Conservation (phyloP, 257 asterid species). For the Schizonepeta tenuifolia region DNA sequence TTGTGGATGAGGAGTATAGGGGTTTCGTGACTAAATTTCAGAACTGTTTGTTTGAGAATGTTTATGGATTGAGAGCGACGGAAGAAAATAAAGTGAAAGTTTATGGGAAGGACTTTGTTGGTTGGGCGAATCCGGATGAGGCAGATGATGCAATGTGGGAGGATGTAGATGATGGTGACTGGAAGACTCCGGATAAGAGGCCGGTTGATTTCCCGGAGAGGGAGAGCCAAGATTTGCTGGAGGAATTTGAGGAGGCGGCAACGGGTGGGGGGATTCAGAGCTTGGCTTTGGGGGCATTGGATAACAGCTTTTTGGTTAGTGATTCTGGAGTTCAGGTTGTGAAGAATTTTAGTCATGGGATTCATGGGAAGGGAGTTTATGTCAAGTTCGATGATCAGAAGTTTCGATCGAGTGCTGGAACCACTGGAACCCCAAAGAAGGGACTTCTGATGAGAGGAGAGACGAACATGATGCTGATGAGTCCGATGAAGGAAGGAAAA, state of each 20-base stretch:
- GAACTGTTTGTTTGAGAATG: conserved; percentile 89
- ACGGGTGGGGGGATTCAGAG: conserved; percentile 91
- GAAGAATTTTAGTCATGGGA: conserved; percentile 95
- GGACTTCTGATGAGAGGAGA: conserved; percentile 96
- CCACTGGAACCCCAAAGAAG: conserved; percentile 66
- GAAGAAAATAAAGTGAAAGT: conserved; percentile 80
- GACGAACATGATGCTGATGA: conserved; percentile 96
- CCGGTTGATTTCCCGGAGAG: conserved; percentile 47
- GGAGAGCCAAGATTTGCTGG: conserved; percentile 76
- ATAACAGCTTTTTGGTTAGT: conserved; percentile 89
- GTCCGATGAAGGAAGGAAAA: conserved; percentile 78
- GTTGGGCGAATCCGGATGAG: conserved; percentile 90
- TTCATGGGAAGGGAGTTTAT: conserved; percentile 95
- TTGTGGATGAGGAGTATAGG: conserved; percentile 73
- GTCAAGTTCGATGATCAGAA: conserved; percentile 71
- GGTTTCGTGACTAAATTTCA: conserved; percentile 70
- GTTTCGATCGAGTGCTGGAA: conserved; percentile 46
- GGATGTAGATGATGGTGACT: conserved; percentile 81
- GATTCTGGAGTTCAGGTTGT: conserved; percentile 96
- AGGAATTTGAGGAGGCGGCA: conserved; percentile 92
- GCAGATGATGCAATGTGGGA: conserved; percentile 96
- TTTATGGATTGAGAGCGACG: conserved; percentile 72
- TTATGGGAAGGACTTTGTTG: conserved; percentile 87
- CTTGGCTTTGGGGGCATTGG: conserved; percentile 94
- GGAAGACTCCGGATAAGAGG: conserved; percentile 64